phyloP scores from a whole-genome alignment of 2,329 filamentous ascomycete genomes.

The Aspergillus ochraceus region DNA sequence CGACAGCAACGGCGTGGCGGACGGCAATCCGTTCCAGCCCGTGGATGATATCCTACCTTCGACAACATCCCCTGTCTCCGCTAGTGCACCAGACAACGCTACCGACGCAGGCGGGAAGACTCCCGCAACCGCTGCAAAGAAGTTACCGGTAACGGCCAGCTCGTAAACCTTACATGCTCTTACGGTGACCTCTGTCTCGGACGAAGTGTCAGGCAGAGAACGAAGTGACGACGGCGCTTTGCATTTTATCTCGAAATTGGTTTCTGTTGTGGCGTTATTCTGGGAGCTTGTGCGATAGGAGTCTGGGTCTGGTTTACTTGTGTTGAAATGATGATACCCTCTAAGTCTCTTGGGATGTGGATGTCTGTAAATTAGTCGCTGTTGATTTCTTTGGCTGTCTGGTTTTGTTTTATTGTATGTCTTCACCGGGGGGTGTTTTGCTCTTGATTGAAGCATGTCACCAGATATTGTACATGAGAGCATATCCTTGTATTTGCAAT shows the following conservation, averaged over 20 bases:
- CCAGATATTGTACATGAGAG: neutral
- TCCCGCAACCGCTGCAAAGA: slow-evolving; percentile 22
- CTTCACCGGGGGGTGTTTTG: neutral
- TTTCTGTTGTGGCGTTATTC: slow-evolving; percentile 2
- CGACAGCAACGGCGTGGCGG: slow-evolving; percentile 27
- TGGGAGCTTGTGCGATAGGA: slow-evolving; percentile 1
- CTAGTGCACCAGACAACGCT: slow-evolving; percentile 23
- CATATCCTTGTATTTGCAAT: neutral
- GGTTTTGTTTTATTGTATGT: neutral
- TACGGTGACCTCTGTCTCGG: neutral
- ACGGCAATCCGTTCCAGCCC: slow-evolving; percentile 35
- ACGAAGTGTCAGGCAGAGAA: neutral
- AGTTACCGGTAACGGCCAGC: slow-evolving; percentile 19
- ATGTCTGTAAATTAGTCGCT: neutral
- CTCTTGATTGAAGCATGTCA: neutral
- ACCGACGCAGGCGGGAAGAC: slow-evolving; percentile 24
- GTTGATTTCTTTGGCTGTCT: neutral
- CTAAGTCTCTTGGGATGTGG: neutral
- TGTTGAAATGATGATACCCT: neutral
- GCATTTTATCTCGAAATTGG: neutral
- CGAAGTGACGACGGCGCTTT: neutral
- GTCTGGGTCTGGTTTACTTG: neutral
- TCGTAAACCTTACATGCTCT: neutral
- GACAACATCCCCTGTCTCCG: slow-evolving; percentile 25
- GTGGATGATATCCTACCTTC: slow-evolving; percentile 23